Evolutionary conservation across 2,329 filamentous ascomycete genomes (phyloP).

Genomic region (Acarospora socialis): DNA sequence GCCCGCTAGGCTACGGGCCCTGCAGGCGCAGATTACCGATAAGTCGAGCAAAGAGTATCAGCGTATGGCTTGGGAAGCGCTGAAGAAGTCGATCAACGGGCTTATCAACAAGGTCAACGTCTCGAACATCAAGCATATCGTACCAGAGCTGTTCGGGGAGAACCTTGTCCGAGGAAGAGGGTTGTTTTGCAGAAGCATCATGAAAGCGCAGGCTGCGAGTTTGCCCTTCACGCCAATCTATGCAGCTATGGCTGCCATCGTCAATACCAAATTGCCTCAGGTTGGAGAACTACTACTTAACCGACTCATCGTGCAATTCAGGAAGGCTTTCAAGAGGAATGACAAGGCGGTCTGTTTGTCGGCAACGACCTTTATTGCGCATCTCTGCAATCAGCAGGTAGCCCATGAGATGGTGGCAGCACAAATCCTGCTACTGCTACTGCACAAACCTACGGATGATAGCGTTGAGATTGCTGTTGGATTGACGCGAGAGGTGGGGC

Average conservation of each 20-base stretch:
- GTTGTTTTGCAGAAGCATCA: conserved; percentile 87
- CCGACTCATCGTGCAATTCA: conserved; percentile 77
- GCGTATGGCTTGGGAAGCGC: conserved; percentile 95
- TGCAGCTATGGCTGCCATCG: conserved; percentile 86
- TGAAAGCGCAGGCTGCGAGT: conserved; percentile 95
- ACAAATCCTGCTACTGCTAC: conserved; percentile 78
- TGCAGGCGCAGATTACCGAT: conserved; percentile 95
- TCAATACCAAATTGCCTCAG: conserved; percentile 92
- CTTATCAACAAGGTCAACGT: conserved; percentile 99
- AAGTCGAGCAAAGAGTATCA: conserved; percentile 95
- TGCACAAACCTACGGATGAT: conserved; percentile 93
- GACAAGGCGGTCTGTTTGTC: conserved; percentile 93
- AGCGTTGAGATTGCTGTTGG: conserved; percentile 95
- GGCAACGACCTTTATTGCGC: conserved; percentile 86
- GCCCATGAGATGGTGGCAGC: conserved; percentile 86
- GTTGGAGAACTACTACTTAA: conserved; percentile 84
- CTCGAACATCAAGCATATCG: conserved; percentile 93
- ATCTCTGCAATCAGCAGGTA: conserved; percentile 92
- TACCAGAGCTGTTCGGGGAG: conserved; percentile 89
- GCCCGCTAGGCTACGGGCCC: conserved; percentile 72
- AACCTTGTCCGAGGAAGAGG: conserved; percentile 85
- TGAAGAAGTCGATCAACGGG: conserved; percentile 98
- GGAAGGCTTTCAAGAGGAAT: conserved; percentile 89
- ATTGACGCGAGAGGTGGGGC: conserved; percentile 80
- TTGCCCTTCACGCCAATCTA: conserved; percentile 94